These are phyloP conservation scores for Centella asiatica DNA, from an alignment of 129 eudicot genomes.

Conservation along the genomic window DNA sequence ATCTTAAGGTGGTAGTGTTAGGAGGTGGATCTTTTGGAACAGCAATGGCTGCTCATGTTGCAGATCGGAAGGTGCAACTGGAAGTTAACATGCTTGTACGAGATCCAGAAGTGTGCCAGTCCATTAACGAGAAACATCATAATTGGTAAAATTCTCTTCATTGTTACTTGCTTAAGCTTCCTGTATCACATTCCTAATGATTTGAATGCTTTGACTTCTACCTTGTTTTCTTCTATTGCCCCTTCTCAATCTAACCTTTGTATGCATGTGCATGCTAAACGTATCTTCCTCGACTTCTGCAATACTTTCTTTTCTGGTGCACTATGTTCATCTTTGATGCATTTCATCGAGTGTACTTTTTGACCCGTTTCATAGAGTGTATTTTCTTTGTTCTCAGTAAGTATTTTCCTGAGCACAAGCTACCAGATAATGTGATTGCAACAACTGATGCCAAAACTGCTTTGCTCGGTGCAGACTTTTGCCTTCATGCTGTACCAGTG, in stretches of 20 bases:
- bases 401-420: slow-evolving; percentile 78
- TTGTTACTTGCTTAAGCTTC: slow-evolving; percentile 2
- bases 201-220: background rate
- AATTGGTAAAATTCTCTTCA: slow-evolving; percentile 40
- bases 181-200: background rate
- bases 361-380: background rate
- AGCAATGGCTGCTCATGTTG: slow-evolving; percentile 98
- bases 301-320: background rate
- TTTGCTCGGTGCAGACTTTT: slow-evolving; percentile 69
- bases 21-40: slow-evolving; percentile 99
- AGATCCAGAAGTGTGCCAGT: slow-evolving; percentile 72
- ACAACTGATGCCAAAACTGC: slow-evolving; percentile 88
- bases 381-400: slow-evolving; percentile 38
- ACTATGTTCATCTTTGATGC: background rate
- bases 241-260: background rate
- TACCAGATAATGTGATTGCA: slow-evolving; percentile 83
- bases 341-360: background rate
- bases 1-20: slow-evolving; percentile 72
- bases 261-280: background rate
- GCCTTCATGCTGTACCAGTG: slow-evolving; percentile 99
- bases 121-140: slow-evolving; percentile 59
- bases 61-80: slow-evolving; percentile 61
- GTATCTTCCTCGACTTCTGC: background rate
- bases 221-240: background rate
- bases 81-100: slow-evolving; percentile 89